phyloP scores from a whole-genome alignment of 352 stramenopile species.

The Globisporangium rhizosaccharum region DNA sequence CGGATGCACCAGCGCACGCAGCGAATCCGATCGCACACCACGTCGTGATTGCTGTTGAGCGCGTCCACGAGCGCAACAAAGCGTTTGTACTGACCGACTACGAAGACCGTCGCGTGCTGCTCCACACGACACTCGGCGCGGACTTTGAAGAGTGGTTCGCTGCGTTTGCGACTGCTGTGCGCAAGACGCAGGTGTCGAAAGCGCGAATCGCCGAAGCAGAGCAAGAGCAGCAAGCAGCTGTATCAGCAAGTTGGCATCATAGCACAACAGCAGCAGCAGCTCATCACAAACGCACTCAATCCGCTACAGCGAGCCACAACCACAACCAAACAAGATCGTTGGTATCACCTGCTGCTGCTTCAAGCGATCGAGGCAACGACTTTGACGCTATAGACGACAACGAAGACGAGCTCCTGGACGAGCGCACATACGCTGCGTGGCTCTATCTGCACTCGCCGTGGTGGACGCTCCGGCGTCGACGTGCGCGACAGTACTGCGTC shows the following conservation, averaged over 20 bases:
- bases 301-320: too few relatives aligned
- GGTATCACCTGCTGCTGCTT: too few relatives aligned
- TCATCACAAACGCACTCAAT: background rate
- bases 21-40: slow-evolving; percentile 18
- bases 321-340: too few relatives aligned
- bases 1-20: slow-evolving; percentile 12
- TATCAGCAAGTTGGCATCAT: background rate
- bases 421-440: slow-evolving; percentile 24
- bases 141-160: slow-evolving; percentile 48
- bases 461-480: slow-evolving; percentile 24
- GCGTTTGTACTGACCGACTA: slow-evolving; percentile 40
- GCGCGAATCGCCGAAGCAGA: background rate
- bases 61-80: slow-evolving; percentile 46
- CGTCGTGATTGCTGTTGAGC: slow-evolving; percentile 33
- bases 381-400: background rate
- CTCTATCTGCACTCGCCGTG: slow-evolving; percentile 31
- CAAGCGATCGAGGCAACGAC: background rate
- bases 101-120: slow-evolving; percentile 29
- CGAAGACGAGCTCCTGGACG: slow-evolving; percentile 8
- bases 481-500: slow-evolving; percentile 30
- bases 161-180: slow-evolving; percentile 32
- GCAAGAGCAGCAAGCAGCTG: background rate
- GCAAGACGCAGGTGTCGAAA: slow-evolving; percentile 32
- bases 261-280: background rate
- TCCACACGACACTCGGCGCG: slow-evolving; percentile 28